Conservation (phyloP, 2,329 filamentous ascomycete species). For the Fusarium phyllophilum region DNA sequence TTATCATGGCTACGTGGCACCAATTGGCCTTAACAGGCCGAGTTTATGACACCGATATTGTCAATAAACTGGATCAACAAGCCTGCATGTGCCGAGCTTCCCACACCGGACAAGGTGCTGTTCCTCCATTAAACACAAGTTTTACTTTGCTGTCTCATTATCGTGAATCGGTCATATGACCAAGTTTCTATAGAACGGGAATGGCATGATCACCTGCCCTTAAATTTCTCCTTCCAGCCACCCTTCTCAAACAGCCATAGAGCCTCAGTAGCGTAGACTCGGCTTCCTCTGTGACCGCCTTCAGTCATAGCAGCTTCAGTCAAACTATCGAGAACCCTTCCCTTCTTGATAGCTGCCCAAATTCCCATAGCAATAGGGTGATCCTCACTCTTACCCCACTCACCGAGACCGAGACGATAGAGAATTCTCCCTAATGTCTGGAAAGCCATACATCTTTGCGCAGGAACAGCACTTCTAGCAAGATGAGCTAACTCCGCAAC, state of each 20-base stretch:
- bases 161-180: neutral
- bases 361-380: constrained; percentile 77
- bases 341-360: constrained; percentile 83
- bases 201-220: constrained; percentile 57
- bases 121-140: neutral
- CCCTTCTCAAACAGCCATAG: constrained; percentile 85
- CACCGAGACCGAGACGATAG: constrained; percentile 80
- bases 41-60: neutral
- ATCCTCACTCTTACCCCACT: constrained; percentile 69
- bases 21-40: neutral
- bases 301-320: constrained; percentile 78
- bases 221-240: constrained; percentile 72
- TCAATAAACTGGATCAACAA: neutral
- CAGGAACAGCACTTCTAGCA: constrained; percentile 81
- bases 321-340: constrained; percentile 79
- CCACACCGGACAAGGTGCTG: neutral
- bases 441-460: constrained; percentile 90
- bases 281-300: constrained; percentile 79
- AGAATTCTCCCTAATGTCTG: constrained; percentile 89
- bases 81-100: neutral
- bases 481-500: constrained; percentile 85
- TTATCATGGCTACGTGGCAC: constrained; percentile 19
- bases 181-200: neutral
- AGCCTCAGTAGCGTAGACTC: constrained; percentile 87
- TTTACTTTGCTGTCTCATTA: neutral